phyloP scores from a whole-genome alignment of 1,284 basidiomycete species.

The Sporisorium exsertum region DNA sequence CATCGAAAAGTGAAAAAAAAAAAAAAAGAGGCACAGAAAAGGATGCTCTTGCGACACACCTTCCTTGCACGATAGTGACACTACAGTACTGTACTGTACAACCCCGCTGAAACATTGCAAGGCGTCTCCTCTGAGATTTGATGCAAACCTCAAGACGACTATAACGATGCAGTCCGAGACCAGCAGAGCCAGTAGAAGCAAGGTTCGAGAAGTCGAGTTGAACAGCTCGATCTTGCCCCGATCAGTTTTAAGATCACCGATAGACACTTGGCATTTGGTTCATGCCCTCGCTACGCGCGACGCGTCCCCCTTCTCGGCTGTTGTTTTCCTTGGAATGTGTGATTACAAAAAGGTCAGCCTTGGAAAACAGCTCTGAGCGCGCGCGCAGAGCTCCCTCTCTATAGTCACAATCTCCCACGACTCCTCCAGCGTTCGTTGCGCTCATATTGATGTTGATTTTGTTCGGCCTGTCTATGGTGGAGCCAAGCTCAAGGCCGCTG shows the following conservation, averaged over 20 bases:
- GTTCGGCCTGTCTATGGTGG: neutral
- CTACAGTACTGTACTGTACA: too few species aligned
- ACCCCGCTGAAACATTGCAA: too few species aligned
- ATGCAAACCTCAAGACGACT: neutral
- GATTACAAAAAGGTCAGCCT: slow-evolving; percentile 1
- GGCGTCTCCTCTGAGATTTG: neutral
- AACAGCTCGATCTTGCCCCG: slow-evolving; percentile 1
- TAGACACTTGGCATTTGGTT: neutral
- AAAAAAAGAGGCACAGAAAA: slow-evolving; percentile 14
- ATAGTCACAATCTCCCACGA: neutral
- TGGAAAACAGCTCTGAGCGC: neutral
- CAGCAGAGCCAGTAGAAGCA: neutral
- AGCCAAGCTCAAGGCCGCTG: too few species aligned
- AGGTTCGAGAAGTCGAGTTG: neutral
- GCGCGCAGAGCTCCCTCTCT: slow-evolving; percentile 1
- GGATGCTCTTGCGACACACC: neutral
- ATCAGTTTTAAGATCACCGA: slow-evolving; percentile 8
- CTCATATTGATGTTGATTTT: neutral
- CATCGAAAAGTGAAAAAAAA: neutral
- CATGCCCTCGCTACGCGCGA: slow-evolving; percentile 33
- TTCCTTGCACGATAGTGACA: neutral
- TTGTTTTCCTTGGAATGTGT: slow-evolving; percentile 12
- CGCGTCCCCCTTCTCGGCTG: slow-evolving; percentile 17
- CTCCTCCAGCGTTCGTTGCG: neutral
- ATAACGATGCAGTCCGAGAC: neutral